Conservation (phyloP, 805 yeast genomes). For the Wickerhamiella lipophila region DNA sequence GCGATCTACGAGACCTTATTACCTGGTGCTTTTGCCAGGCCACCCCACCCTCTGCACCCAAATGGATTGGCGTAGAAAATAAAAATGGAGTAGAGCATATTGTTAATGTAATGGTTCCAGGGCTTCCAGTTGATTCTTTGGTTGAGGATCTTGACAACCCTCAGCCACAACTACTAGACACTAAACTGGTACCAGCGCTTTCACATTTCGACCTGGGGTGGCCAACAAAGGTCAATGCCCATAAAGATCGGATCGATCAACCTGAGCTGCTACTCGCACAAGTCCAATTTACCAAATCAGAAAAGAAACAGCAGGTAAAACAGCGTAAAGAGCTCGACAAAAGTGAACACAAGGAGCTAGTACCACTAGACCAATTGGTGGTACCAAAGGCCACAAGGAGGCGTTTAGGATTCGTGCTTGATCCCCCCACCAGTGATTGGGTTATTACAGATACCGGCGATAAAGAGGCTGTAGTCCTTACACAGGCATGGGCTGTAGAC, state of each 20-base stretch:
- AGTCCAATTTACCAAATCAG: conserved; percentile 45
- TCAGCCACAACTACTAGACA: conserved; percentile 17
- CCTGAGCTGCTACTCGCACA: conserved; percentile 43
- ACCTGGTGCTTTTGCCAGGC: conserved; percentile 34
- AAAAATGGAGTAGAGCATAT: conserved; percentile 39
- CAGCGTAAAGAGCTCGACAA: conserved; percentile 18
- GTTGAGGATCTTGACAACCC: conserved; percentile 30
- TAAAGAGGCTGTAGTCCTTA: conserved; percentile 26
- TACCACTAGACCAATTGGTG: conserved; percentile 35
- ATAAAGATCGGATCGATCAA: conserved; percentile 42
- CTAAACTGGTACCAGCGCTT: conserved; percentile 27
- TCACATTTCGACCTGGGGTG: conserved; percentile 33
- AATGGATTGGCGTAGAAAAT: conserved; percentile 40
- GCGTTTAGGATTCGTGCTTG: conserved; percentile 12
- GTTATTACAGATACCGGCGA: conserved; percentile 15
- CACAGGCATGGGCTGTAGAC: conserved; percentile 58
- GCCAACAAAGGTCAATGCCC: conserved; percentile 56
- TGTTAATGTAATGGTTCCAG: conserved; percentile 52
- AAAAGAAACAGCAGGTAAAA: conserved; percentile 32
- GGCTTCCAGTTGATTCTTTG: conserved; percentile 30
- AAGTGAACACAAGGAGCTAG: not conserved
- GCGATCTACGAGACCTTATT: conserved; percentile 37
- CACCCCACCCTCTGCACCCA: conserved; percentile 30
- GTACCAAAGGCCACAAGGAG: conserved; percentile 4
- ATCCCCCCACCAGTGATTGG: conserved; percentile 33